These are phyloP conservation scores for Gynochthodes officinalis DNA, from an alignment of 257 asterid species.

Conservation along the genomic window DNA sequence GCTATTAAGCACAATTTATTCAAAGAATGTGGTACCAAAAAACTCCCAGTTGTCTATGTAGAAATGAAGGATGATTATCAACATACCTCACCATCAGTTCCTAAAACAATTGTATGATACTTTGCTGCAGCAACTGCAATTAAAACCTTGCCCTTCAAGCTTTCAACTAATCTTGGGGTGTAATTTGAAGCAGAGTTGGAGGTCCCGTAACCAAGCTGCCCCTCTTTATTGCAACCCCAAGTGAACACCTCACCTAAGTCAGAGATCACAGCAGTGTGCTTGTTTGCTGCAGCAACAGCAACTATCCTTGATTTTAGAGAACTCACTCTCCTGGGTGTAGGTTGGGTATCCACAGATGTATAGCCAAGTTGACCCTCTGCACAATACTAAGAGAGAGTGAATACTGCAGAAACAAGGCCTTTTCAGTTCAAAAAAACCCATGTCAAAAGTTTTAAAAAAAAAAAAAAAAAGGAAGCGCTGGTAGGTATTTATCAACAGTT, in stretches of 20 bases:
- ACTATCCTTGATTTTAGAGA: constrained; percentile 70
- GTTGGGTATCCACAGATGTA: constrained; percentile 94
- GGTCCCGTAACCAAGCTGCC: constrained; percentile 99
- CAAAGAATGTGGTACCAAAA: neutral
- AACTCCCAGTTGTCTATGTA: neutral
- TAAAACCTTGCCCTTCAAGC: constrained; percentile 82
- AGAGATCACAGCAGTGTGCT: constrained; percentile 92
- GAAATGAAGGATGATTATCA: neutral
- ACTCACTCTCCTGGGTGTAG: constrained; percentile 94
- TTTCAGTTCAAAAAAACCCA: neutral
- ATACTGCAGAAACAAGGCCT: neutral
- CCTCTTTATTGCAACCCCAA: constrained; percentile 99
- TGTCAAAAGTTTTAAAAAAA: neutral
- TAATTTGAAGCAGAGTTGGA: constrained; percentile 94
- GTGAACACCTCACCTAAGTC: constrained; percentile 88
- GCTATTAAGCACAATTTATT: neutral
- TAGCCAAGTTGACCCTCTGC: constrained; percentile 99
- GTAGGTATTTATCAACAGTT: neutral
- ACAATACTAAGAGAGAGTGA: constrained; percentile 16
- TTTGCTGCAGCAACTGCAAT: constrained; percentile 80
- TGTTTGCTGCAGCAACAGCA: constrained; percentile 96
- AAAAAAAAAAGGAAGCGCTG: neutral
- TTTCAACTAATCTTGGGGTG: constrained; percentile 89
- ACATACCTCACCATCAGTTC: constrained; percentile 93
- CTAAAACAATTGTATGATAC: constrained; percentile 88